These are phyloP conservation scores for thale cress (Arabidopsis thaliana) DNA, from an alignment of 345 rosid species.

Conservation along the genomic window TAIR10.1 NC_003070.9:8435501-8436000, in stretches of 20 bases:
- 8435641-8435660: slow-evolving; percentile 30
- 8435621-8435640: slow-evolving; percentile 18
- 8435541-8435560: slow-evolving; percentile 31
- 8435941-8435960: too few relatives aligned
- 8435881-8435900: neutral
- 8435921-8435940: neutral
- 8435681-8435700: slow-evolving; percentile 7
- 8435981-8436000: too few relatives aligned
- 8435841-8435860: too few relatives aligned
- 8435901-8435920: too few relatives aligned
- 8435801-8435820: too few relatives aligned
- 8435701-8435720: slow-evolving; percentile 32
- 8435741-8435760: slow-evolving; percentile 19
- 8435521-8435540: neutral
- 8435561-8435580: slow-evolving; percentile 30
- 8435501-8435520: slow-evolving; percentile 38
- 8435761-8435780: slow-evolving; percentile 8
- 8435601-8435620: slow-evolving; percentile 25
- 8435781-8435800: neutral
- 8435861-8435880: neutral
- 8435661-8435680: slow-evolving; percentile 2
- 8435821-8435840: too few relatives aligned
- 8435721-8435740: slow-evolving; percentile 36
- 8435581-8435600: slow-evolving; percentile 33
- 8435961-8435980: neutral